Evolutionary conservation across 2,329 filamentous ascomycete species (phyloP).

Genomic region (Fusarium sambucinum): DNA sequence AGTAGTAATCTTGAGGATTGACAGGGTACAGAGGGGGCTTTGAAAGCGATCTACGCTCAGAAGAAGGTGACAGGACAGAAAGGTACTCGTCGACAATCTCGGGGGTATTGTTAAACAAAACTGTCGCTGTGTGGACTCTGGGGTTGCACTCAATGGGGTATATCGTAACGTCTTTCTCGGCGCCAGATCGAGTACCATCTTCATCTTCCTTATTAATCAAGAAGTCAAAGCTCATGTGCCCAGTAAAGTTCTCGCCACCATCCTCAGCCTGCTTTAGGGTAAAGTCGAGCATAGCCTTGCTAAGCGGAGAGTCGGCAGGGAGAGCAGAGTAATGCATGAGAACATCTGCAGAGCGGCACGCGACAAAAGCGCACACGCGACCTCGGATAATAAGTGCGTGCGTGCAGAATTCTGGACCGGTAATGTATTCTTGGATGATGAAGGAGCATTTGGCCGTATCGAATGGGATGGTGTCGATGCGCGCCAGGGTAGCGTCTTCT

Average conservation of each 20-base stretch:
- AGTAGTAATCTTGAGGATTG: slow-evolving; percentile 61
- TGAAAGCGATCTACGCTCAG: slow-evolving; percentile 3
- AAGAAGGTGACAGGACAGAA: slow-evolving; percentile 53
- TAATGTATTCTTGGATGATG: slow-evolving; percentile 73
- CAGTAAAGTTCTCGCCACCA: slow-evolving; percentile 67
- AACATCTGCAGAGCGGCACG: slow-evolving; percentile 72
- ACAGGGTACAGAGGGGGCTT: slow-evolving; percentile 42
- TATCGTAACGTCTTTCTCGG: slow-evolving; percentile 54
- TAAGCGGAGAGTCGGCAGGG: slow-evolving; percentile 64
- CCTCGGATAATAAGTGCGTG: slow-evolving; percentile 76
- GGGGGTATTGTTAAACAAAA: slow-evolving; percentile 65
- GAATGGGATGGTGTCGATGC: slow-evolving; percentile 60
- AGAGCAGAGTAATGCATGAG: slow-evolving; percentile 76
- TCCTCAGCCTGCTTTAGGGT: slow-evolving; percentile 68
- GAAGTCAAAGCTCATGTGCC: slow-evolving; percentile 80
- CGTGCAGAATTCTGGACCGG: slow-evolving; percentile 74
- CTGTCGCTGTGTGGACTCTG: slow-evolving; percentile 74
- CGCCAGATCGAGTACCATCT: slow-evolving; percentile 10
- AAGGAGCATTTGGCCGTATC: slow-evolving; percentile 56
- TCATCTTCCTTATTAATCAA: slow-evolving; percentile 58
- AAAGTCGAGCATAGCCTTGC: slow-evolving; percentile 72
- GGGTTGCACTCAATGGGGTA: slow-evolving; percentile 81
- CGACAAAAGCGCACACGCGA: slow-evolving; percentile 72
- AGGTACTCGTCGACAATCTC: slow-evolving; percentile 67
- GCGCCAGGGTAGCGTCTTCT: slow-evolving; percentile 66